Conservation (phyloP, 1,284 basidiomycete species). For the Somion occarium region DNA sequence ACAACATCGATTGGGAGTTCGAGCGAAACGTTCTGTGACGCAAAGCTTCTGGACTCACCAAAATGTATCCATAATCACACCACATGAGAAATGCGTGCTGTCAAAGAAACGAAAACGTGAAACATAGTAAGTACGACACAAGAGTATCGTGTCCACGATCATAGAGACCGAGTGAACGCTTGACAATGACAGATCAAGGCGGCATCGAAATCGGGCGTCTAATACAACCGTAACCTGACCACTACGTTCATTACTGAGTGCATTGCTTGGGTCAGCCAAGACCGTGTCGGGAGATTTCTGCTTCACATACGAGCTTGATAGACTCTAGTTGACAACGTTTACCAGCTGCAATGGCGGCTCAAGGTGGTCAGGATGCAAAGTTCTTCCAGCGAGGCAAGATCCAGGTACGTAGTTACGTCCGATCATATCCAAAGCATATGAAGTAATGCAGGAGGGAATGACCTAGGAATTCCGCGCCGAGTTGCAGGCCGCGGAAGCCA, state of each 20-base stretch:
- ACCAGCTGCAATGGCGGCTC: slow-evolving; percentile 48
- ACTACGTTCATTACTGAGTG: not conserved
- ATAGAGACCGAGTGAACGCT: not conserved
- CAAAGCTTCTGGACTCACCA: too few species aligned
- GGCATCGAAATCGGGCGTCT: not conserved
- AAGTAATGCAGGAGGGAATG: slow-evolving; percentile 9
- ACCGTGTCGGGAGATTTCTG: too few species aligned
- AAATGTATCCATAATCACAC: too few species aligned
- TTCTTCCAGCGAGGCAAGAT: slow-evolving; percentile 91
- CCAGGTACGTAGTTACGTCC: slow-evolving; percentile 58
- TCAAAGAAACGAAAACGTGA: not conserved
- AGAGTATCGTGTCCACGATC: too few species aligned
- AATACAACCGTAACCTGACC: not conserved
- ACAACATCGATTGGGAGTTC: too few species aligned
- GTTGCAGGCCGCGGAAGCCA: slow-evolving; percentile 82
- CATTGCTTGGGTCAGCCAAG: not conserved
- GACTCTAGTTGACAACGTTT: too few species aligned
- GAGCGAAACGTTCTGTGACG: too few species aligned
- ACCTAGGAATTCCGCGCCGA: slow-evolving; percentile 82
- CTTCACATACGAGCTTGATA: too few species aligned
- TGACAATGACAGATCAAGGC: not conserved
- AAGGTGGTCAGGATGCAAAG: slow-evolving; percentile 78
- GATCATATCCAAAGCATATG: slow-evolving; percentile 1
- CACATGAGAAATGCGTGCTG: too few species aligned
- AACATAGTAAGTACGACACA: not conserved